Percentiles rank a stretch among this genome's conserved stretches.
phyloP scores from a whole-genome alignment of 2,329 filamentous ascomycete species.

The Remersonia thermophila region DNA sequence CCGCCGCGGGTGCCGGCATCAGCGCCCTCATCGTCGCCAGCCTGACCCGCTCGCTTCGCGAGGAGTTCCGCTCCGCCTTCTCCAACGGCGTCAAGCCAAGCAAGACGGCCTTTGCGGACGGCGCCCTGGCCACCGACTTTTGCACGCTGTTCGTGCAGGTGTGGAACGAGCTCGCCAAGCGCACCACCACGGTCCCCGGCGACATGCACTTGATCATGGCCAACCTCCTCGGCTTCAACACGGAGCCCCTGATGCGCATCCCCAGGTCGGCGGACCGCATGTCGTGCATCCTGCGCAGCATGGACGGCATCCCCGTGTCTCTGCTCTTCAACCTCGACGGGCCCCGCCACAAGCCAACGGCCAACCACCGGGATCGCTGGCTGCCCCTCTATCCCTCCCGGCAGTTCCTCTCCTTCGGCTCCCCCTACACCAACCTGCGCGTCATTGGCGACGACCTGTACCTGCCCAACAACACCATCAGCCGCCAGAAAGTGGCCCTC shows the following conservation, averaged over 20 bases:
- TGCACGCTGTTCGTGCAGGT: conserved; percentile 14
- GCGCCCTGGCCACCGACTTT: conserved; percentile 8
- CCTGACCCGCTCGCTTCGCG: conserved; percentile 8
- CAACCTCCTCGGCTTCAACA: conserved; percentile 13
- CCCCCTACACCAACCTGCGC: conserved; percentile 11
- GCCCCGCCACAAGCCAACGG: conserved; percentile 10
- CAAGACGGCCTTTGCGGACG: conserved; percentile 5
- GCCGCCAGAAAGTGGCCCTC: conserved; percentile 10
- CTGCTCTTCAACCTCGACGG: conserved; percentile 12
- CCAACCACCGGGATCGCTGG: conserved; percentile 13
- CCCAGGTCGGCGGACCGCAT: conserved; percentile 12
- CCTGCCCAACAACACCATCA: conserved; percentile 14
- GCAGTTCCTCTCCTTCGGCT: conserved; percentile 10
- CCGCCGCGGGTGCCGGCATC: conserved; percentile 5
- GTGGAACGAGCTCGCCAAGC: conserved; percentile 14
- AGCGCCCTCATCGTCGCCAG: conserved; percentile 7
- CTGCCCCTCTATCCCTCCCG: conserved; percentile 11
- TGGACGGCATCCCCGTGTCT: conserved; percentile 14
- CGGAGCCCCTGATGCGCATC: conserved; percentile 9
- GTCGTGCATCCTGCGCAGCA: conserved; percentile 12
- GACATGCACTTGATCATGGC: conserved; percentile 15
- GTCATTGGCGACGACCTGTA: conserved; percentile 10
- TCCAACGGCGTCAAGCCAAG: conserved; percentile 11
- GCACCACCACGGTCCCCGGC: conserved; percentile 10
- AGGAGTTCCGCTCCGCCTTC: conserved; percentile 11